Evolutionary conservation across 192 early-diverging fungal genomes (phyloP), one percentile per base, ranked within the genome.

Genomic region (Backusella parvicylindrica): DNA sequence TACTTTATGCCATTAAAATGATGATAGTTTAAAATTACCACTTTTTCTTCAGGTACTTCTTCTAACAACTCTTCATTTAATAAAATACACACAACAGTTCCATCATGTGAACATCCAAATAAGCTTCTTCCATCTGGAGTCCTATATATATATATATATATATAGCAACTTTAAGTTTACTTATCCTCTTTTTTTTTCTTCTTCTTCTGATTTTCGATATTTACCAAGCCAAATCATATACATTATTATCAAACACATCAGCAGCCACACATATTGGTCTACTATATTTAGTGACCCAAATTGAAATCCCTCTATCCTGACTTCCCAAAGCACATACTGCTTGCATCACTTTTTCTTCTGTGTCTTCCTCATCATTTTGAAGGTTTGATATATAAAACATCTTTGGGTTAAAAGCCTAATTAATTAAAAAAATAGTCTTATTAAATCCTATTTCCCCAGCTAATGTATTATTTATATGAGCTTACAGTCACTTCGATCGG

Each of bases 21-120:
- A 16, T n/a, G 3, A 0, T 5, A 33, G 26, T 63, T 32, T 12
- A 60, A 31, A 50, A 11, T 79, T 84, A 93, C 91, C 75, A 91
- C 89, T 37, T 95, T 93, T 53, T 90, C 89, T 0, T 81, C 75
- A 0, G 89, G 72, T 0, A 94, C 80, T 23, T 90, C 87, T 7
- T 77, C 76, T 3, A 93, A 92, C 12, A 97, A 80, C 75, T 95
- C 94, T 16, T 82, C 85, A 21, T 84, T 79, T 71, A 97, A 95
- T 64, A 87, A 85, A 3, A 97, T 65, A n/a, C 92, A 80, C 0
- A 89, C 91, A 4, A 98, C 89, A 0, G 93, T 90, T 6, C 97
- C 97, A 83, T 98, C 96, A 75, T 96, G 93, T 11, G 96, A 98
- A 75, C 94, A 95, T 6, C 93, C 95, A 41, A 92, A 90, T 37